Base-by-base conservation (phyloP, 495 filamentous ascomycete genomes). In the Aspergillus incahuasiensis region DNA sequence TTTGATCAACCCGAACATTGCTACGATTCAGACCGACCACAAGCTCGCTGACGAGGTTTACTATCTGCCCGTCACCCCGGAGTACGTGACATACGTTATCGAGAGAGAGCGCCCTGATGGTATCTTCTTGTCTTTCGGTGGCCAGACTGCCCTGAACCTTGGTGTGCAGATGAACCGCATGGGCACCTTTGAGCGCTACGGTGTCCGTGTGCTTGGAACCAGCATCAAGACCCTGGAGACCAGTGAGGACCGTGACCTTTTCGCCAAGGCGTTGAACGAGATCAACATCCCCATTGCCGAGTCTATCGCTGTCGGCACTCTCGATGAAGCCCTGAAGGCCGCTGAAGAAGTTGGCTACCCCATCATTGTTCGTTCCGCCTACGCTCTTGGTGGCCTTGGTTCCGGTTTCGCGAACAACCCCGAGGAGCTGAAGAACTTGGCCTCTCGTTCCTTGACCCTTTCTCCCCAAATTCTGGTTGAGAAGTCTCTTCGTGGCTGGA, bases 401-500 rank as follows among this genome's bases (percentile, higher is more conserved):
- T 97, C 92, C 54, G 92, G 92, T n/a, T 98, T 98, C 69, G 94
- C 94, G 40, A 86, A 88, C 72, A 92, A 96, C 74, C 82, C 87
- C 59, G 89, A 96, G 63, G 92, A 98, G 68, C 83, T 98, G 24
- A 85, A 88, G 61, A 89, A 98, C 67, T 78, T 98, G 77, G 89
- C 92, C 54, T 91, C 94, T 45, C 82, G 90, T 52, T 98, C 92
- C 25, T 81, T 98, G 48, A 94, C 92, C 39, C 83, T 98, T n/a
- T 89, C 94, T 20, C 91, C 92, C 43, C 92, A 98, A 70, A 97
- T 98, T 60, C 72, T 98, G 58, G 92, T 98, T 41, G 92, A 98
- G 79, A 98, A 98, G 77, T 96, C 92, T n/a, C 84, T 98, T 47
- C 97, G 97, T 76, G 92, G 92, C 63, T 98, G 92, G 92, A 97